phyloP scores from a whole-genome alignment of 139 green algal genomes.

The Chlamydomonas sphaeroides region DNA sequence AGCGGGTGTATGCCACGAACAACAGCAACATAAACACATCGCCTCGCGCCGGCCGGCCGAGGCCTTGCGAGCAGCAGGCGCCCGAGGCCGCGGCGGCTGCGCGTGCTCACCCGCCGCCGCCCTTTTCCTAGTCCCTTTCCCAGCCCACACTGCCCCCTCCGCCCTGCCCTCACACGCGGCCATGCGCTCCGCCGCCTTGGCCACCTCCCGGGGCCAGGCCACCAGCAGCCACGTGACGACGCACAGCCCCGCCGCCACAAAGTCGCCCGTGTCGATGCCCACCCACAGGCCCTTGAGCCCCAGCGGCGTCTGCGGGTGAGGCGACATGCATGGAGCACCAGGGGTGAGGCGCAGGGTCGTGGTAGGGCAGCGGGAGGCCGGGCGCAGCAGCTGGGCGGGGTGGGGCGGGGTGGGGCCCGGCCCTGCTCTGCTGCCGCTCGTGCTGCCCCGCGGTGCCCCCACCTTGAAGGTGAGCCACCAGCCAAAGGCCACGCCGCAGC shows the following conservation, averaged over 20 bases:
- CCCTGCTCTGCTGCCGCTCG: too few species aligned
- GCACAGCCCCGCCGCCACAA: slow-evolving; percentile 31
- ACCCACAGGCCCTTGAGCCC: slow-evolving; percentile 50
- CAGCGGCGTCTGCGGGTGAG: slow-evolving; percentile 13
- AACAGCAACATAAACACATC: too few species aligned
- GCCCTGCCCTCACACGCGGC: not conserved
- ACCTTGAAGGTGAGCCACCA: slow-evolving; percentile 50
- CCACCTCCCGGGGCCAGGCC: slow-evolving; percentile 7
- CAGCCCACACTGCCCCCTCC: not conserved
- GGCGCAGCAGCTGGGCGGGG: too few species aligned
- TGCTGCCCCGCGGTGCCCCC: not conserved
- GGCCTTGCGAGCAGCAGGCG: too few species aligned
- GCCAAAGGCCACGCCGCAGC: slow-evolving; percentile 46
- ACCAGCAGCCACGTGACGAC: slow-evolving; percentile 36
- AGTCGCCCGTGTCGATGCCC: slow-evolving; percentile 44
- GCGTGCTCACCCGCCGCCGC: not conserved
- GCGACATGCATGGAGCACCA: too few species aligned
- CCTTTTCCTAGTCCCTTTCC: not conserved
- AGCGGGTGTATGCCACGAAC: too few species aligned
- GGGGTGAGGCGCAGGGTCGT: too few species aligned
- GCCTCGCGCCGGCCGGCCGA: too few species aligned
- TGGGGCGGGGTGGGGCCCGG: too few species aligned
- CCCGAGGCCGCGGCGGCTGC: not conserved
- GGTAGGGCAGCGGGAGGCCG: too few species aligned
- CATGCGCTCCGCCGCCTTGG: slow-evolving; percentile 9